A percentile compares a stretch with the other conserved stretches of the same genome.
Evolutionary conservation across 2,329 filamentous ascomycete species (phyloP).

Genomic region (Claviceps capensis): DNA sequence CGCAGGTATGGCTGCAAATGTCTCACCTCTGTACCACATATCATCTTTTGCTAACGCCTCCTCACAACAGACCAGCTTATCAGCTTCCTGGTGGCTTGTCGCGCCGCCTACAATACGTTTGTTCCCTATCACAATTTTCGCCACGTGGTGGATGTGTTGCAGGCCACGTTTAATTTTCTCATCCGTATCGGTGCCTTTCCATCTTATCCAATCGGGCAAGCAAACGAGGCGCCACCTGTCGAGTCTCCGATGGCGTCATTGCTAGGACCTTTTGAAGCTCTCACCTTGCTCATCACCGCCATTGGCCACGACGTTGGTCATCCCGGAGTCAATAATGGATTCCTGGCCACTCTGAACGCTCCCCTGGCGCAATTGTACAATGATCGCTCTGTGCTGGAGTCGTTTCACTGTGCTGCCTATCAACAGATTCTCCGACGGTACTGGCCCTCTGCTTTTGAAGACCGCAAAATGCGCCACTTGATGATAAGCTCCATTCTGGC

Average conservation of each 20-base stretch:
- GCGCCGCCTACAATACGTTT: conserved; percentile 90
- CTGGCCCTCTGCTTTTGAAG: conserved; percentile 74
- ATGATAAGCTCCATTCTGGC: conserved; percentile 98
- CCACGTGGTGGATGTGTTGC: conserved; percentile 89
- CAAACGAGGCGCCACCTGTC: conserved; percentile 16
- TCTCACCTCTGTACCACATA: background rate
- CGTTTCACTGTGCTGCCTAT: conserved; percentile 93
- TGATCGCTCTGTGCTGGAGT: conserved; percentile 89
- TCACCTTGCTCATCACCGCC: conserved; percentile 85
- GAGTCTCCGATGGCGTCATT: conserved; percentile 59
- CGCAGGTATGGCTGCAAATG: conserved; percentile 42
- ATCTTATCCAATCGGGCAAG: conserved; percentile 39
- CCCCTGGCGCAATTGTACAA: conserved; percentile 93
- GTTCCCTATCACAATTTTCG: conserved; percentile 98
- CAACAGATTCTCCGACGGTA: conserved; percentile 88
- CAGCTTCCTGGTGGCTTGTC: conserved; percentile 74
- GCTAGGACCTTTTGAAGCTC: conserved; percentile 72
- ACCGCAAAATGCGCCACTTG: conserved; percentile 66
- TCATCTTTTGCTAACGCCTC: conserved; percentile 23
- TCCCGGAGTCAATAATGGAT: conserved; percentile 95
- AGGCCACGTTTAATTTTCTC: conserved; percentile 84
- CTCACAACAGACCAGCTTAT: conserved; percentile 55
- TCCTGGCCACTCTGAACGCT: conserved; percentile 80
- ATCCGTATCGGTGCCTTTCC: conserved; percentile 65
- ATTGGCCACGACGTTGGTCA: conserved; percentile 97